Conservation (phyloP, 2,329 filamentous ascomycete genomes). For the Colletotrichum paranaense region DNA sequence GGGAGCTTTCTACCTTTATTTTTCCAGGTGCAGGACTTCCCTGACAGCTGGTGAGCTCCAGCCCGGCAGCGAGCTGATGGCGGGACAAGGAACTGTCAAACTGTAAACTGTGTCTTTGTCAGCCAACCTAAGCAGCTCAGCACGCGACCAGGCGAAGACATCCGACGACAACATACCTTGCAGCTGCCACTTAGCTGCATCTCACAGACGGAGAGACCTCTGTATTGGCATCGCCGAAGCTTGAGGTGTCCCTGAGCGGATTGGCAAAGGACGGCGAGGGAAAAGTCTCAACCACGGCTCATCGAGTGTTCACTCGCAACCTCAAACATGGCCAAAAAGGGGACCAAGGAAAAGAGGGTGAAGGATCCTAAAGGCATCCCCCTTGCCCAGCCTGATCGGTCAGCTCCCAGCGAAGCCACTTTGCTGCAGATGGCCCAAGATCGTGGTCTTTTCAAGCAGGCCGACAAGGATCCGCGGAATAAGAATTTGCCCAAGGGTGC, state of each 20-base stretch:
- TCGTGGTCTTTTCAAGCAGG: conserved; percentile 65
- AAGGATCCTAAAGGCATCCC: conserved; percentile 64
- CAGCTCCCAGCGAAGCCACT: conserved; percentile 70
- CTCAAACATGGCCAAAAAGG: conserved; percentile 43
- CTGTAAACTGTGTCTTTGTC: conserved; percentile 17
- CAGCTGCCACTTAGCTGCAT: background rate
- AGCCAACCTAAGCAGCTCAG: background rate
- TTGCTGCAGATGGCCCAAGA: conserved; percentile 80
- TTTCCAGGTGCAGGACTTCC: background rate
- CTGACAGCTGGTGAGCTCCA: background rate
- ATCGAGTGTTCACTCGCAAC: background rate
- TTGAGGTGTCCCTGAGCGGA: background rate
- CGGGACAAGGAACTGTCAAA: conserved; percentile 17
- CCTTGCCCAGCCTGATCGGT: conserved; percentile 76
- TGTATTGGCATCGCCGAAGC: background rate
- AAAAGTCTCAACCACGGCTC: background rate
- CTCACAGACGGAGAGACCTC: background rate
- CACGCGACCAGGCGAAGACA: conserved; percentile 13
- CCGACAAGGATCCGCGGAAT: conserved; percentile 53
- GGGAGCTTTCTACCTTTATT: background rate
- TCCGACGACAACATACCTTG: background rate
- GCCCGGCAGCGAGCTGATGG: background rate
- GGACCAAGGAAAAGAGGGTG: conserved; percentile 59
- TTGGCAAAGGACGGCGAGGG: background rate
- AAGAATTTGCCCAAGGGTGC: conserved; percentile 41